Conservation (phyloP, 2,329 filamentous ascomycete genomes). For the Apiospora kogelbergensis region DNA sequence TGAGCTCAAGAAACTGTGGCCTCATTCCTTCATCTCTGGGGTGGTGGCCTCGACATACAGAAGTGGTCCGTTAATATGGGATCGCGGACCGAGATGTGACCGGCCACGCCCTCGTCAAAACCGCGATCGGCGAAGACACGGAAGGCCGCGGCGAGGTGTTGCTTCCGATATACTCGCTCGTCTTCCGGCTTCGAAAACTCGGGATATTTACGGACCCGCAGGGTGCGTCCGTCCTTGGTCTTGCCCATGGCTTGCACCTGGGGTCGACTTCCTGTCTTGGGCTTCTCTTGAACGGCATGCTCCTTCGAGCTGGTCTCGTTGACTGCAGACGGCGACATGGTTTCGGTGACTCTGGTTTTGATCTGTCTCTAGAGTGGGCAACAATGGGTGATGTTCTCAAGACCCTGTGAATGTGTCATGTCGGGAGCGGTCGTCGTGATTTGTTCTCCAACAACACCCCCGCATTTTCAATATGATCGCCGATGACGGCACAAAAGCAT, state of each 20-base stretch:
- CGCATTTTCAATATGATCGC: neutral
- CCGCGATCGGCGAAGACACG: constrained; percentile 58
- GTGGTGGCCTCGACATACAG: constrained; percentile 44
- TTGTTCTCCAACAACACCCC: constrained; percentile 1
- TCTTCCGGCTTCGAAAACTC: constrained; percentile 49
- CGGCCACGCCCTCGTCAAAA: constrained; percentile 62
- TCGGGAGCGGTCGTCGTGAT: neutral
- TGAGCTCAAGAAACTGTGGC: neutral
- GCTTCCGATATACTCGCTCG: constrained; percentile 54
- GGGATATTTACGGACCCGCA: constrained; percentile 38
- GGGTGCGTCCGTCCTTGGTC: constrained; percentile 28
- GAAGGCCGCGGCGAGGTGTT: constrained; percentile 57
- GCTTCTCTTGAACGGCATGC: neutral
- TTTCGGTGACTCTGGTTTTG: neutral
- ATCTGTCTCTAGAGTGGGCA: neutral
- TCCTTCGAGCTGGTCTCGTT: neutral
- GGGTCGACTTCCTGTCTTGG: constrained; percentile 12
- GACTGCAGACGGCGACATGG: neutral
- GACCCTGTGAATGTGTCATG: neutral
- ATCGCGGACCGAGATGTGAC: constrained; percentile 65
- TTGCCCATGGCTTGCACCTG: constrained; percentile 27
- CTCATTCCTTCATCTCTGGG: neutral
- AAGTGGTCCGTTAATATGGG: constrained; percentile 58
- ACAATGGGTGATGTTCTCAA: neutral
- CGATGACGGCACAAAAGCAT: too few relatives aligned